phyloP scores from a whole-genome alignment of 179 eudicot species.

The Amaranthus tricolor region DNA sequence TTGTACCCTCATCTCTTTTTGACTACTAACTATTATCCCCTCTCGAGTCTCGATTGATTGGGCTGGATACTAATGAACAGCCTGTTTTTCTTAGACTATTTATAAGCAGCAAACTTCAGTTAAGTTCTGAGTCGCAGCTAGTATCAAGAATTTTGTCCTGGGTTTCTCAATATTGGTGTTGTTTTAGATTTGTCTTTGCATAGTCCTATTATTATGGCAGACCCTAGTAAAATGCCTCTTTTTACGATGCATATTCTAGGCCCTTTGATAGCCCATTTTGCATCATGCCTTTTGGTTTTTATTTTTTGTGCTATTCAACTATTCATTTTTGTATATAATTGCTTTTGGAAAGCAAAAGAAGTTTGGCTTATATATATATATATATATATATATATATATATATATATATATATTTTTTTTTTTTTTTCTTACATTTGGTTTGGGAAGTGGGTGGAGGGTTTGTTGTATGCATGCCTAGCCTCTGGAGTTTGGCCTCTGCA shows the following conservation, averaged over 20 bases:
- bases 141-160: neutral
- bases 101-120: conserved; percentile 3
- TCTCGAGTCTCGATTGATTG: conserved; percentile 2
- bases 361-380: too few relatives aligned
- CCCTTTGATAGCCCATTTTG: neutral
- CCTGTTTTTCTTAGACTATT: neutral
- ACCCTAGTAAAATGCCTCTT: neutral
- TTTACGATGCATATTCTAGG: neutral
- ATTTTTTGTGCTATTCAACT: neutral
- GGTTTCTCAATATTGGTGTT: neutral
- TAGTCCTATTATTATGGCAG: neutral
- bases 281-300: neutral
- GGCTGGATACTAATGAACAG: neutral
- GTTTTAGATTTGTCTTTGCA: neutral
- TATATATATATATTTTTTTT: too few relatives aligned
- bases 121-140: neutral
- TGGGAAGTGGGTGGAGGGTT: too few relatives aligned
- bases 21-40: neutral
- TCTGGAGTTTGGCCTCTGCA: too few relatives aligned
- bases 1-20: neutral
- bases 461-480: too few relatives aligned
- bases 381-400: too few relatives aligned
- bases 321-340: neutral
- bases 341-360: neutral
- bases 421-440: too few relatives aligned